A percentile compares a stretch with the other conserved stretches of the same genome.
Conservation (phyloP, 495 filamentous ascomycete genomes). For the Astrocystis sublimbata region DNA sequence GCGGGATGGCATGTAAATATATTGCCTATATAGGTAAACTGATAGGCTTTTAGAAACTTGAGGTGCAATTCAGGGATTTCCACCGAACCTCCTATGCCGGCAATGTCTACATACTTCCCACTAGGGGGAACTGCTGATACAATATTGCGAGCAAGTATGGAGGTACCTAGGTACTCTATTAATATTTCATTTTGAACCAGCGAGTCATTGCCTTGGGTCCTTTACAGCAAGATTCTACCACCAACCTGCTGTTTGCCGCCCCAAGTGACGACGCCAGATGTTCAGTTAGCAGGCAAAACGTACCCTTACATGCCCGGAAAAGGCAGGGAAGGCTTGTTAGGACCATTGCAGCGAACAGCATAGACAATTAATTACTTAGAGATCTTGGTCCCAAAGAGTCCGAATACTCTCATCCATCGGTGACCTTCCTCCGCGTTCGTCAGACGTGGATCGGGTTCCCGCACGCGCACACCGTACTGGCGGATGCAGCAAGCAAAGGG, state of each 20-base stretch:
- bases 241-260: too few relatives aligned
- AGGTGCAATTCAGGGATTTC: background rate
- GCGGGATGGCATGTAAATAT: background rate
- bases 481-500: conserved; percentile 63
- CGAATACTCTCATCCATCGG: conserved; percentile 54
- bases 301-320: background rate
- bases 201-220: background rate
- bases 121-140: too few relatives aligned
- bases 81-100: background rate
- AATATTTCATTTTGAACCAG: background rate
- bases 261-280: too few relatives aligned
- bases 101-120: too few relatives aligned
- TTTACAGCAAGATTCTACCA: too few relatives aligned
- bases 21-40: background rate
- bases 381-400: conserved; percentile 58
- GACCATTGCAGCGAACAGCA: background rate
- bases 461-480: conserved; percentile 57
- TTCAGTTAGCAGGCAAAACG: background rate
- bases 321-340: too few relatives aligned
- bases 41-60: background rate
- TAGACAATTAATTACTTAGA: background rate
- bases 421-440: conserved; percentile 36
- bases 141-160: background rate
- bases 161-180: background rate
- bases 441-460: conserved; percentile 28